A percentile compares a stretch with the other conserved stretches of the same genome.
These are phyloP conservation scores for Auriscalpium microsporum DNA, from an alignment of 768 basidiomycete species.

Conservation along the genomic window DNA sequence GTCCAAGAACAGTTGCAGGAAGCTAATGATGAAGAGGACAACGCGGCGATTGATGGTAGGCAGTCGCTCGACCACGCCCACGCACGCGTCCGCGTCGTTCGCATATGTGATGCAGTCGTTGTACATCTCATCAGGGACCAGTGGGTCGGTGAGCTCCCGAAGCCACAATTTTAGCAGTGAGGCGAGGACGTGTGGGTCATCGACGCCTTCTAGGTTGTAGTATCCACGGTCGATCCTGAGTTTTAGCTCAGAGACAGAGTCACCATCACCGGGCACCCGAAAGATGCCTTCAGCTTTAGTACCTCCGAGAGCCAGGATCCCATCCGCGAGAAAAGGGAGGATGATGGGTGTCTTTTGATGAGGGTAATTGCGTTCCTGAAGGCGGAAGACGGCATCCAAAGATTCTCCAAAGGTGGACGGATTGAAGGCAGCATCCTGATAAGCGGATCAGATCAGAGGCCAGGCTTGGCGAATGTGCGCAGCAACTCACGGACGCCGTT, in stretches of 20 bases:
- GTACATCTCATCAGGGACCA: slow-evolving; percentile 86
- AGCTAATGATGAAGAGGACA: slow-evolving; percentile 81
- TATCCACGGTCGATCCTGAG: slow-evolving; percentile 86
- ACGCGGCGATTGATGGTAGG: slow-evolving; percentile 85
- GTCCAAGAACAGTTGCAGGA: slow-evolving; percentile 82
- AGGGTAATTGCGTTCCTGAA: slow-evolving; percentile 84
- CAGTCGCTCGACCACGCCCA: slow-evolving; percentile 66
- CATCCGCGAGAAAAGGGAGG: slow-evolving; percentile 87
- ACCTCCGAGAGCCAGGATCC: slow-evolving; percentile 84
- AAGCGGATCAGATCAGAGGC: slow-evolving; percentile 4
- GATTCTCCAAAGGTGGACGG: slow-evolving; percentile 92
- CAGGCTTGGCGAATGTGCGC: neutral
- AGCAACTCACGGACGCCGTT: slow-evolving; percentile 65
- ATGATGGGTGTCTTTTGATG: slow-evolving; percentile 83
- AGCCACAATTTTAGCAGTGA: slow-evolving; percentile 91
- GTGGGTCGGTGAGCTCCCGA: slow-evolving; percentile 85
- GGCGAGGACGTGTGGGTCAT: slow-evolving; percentile 85
- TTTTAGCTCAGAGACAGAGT: slow-evolving; percentile 82
- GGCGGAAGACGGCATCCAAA: slow-evolving; percentile 70
- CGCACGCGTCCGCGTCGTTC: slow-evolving; percentile 57
- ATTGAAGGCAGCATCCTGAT: slow-evolving; percentile 85
- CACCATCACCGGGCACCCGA: slow-evolving; percentile 84
- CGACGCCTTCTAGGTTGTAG: slow-evolving; percentile 82
- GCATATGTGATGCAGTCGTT: slow-evolving; percentile 77
- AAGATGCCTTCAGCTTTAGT: slow-evolving; percentile 85